Conservation (phyloP, 2,329 filamentous ascomycete species). For the Fusarium sp. region DNA sequence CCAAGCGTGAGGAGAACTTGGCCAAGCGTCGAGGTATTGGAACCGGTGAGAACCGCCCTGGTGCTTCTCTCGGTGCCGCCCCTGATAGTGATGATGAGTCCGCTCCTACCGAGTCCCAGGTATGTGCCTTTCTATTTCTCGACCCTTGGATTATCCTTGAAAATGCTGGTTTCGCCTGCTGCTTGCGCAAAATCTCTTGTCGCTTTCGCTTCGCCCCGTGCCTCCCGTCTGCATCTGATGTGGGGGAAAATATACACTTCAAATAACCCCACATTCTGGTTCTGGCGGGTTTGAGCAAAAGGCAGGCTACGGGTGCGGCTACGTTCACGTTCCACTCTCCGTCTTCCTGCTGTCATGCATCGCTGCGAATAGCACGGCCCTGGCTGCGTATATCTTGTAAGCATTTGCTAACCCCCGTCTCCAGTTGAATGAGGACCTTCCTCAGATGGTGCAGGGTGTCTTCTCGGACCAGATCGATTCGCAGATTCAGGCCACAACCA, state of each 20-base stretch:
- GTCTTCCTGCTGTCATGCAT: slow-evolving; percentile 7
- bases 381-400: background rate
- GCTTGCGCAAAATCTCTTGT: slow-evolving; percentile 14
- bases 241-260: slow-evolving; percentile 47
- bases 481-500: slow-evolving; percentile 97
- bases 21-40: slow-evolving; percentile 97
- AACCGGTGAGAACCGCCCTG: slow-evolving; percentile 80
- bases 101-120: slow-evolving; percentile 94
- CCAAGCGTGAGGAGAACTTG: slow-evolving; percentile 98
- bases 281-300: slow-evolving; percentile 27
- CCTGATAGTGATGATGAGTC: slow-evolving; percentile 98
- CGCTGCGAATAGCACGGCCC: slow-evolving; percentile 2
- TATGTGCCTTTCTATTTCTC: slow-evolving; percentile 55
- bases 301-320: background rate
- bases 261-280: slow-evolving; percentile 47
- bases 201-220: slow-evolving; percentile 25
- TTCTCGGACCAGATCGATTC: slow-evolving; percentile 99
- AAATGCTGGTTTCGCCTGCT: background rate
- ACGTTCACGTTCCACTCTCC: slow-evolving; percentile 16
- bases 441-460: slow-evolving; percentile 96
- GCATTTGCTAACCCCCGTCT: slow-evolving; percentile 34
- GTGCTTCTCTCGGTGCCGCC: slow-evolving; percentile 84
- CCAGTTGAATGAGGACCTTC: slow-evolving; percentile 96
- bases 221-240: slow-evolving; percentile 40
- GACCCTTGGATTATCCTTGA: slow-evolving; percentile 6